A percentile compares a stretch with the other conserved stretches of the same genome.
phyloP scores from a whole-genome alignment of 2,329 filamentous ascomycete genomes.

The Parafenestella ontariensis region DNA sequence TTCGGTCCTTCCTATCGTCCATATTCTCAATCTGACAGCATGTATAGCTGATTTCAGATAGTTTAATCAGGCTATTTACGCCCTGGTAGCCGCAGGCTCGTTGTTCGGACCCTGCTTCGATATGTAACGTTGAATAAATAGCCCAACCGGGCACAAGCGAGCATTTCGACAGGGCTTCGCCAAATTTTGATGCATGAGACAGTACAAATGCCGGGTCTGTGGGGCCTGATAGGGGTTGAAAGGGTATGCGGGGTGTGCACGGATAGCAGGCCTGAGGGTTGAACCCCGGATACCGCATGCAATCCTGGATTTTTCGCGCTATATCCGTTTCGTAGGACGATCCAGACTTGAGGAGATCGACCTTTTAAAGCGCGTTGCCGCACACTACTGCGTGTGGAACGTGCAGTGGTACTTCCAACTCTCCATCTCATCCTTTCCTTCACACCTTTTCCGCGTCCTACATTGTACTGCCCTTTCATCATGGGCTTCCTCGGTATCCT shows the following conservation, averaged over 20 bases:
- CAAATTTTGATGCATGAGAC: slow-evolving; percentile 13
- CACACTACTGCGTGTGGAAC: background rate
- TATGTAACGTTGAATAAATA: background rate
- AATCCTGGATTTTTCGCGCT: slow-evolving; percentile 3
- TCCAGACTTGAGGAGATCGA: slow-evolving; percentile 3
- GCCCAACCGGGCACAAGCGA: slow-evolving; percentile 3
- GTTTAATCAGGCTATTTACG: slow-evolving; percentile 4
- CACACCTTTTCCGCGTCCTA: background rate
- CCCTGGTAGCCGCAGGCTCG: slow-evolving; percentile 3
- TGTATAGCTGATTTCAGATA: background rate
- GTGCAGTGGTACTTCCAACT: background rate
- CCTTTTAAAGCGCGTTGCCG: slow-evolving; percentile 13
- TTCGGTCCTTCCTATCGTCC: background rate
- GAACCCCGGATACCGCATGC: slow-evolving; percentile 10
- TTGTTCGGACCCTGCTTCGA: slow-evolving; percentile 2
- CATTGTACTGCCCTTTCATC: slow-evolving; percentile 4
- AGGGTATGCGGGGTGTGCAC: slow-evolving; percentile 17
- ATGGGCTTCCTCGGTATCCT: slow-evolving; percentile 46
- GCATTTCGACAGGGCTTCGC: slow-evolving; percentile 7
- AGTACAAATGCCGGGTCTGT: slow-evolving; percentile 15
- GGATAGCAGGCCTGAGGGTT: slow-evolving; percentile 9
- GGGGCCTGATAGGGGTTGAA: slow-evolving; percentile 15
- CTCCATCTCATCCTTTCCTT: background rate
- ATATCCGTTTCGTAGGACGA: background rate
- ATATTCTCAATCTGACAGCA: background rate